A percentile compares a stretch with the other conserved stretches of the same genome.
phyloP scores from a whole-genome alignment of 2,329 filamentous ascomycete genomes.

The Penicillium hordei region DNA sequence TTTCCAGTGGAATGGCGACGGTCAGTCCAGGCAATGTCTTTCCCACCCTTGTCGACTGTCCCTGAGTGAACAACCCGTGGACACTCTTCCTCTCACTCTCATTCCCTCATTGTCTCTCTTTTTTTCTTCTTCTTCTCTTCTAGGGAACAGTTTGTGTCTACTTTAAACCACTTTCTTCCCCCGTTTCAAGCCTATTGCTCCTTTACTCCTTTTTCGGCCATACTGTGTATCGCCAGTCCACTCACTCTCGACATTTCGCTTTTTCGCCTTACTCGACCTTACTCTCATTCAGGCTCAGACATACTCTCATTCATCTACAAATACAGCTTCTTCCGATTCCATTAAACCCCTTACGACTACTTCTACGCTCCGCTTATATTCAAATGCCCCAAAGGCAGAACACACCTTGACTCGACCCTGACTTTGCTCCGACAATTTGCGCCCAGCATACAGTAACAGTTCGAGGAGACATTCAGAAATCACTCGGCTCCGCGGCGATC shows the following conservation, averaged over 20 bases:
- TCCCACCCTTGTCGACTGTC: constrained; percentile 11
- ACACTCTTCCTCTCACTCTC: constrained; percentile 2
- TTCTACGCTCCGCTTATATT: constrained; percentile 8
- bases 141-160: neutral
- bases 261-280: constrained; percentile 5
- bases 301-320: constrained; percentile 18
- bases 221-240: constrained; percentile 37
- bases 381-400: constrained; percentile 15
- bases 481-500: constrained; percentile 10
- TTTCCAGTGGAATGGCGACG: constrained; percentile 2
- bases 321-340: constrained; percentile 10
- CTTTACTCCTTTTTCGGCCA: constrained; percentile 23
- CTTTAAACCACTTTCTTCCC: constrained; percentile 2
- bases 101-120: constrained; percentile 8
- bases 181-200: neutral
- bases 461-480: constrained; percentile 8
- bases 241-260: constrained; percentile 27
- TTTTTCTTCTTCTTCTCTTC: constrained; percentile 2
- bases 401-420: neutral
- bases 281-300: constrained; percentile 20
- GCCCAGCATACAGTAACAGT: constrained; percentile 3
- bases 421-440: neutral
- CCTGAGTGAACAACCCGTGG: constrained; percentile 11
- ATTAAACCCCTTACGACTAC: constrained; percentile 5
- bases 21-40: neutral